phyloP scores from a whole-genome alignment of 2,329 filamentous ascomycete genomes.

The Byssochlamys sp. region DNA sequence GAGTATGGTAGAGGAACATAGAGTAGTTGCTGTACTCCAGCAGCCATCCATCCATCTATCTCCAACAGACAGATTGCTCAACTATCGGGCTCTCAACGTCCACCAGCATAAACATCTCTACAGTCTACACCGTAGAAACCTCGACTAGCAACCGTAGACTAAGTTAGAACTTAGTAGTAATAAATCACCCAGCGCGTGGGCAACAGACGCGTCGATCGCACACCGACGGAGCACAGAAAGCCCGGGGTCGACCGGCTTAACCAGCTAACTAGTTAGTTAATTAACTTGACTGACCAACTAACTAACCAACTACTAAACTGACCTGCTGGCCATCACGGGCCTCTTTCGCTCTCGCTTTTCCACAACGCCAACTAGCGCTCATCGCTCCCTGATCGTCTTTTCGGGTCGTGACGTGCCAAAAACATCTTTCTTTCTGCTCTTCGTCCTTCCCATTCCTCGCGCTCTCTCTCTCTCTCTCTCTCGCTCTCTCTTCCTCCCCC shows the following conservation, averaged over 20 bases:
- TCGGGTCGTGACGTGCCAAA: not conserved
- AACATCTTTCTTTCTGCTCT: constrained; percentile 5
- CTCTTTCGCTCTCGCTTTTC: not conserved
- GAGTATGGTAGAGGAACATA: no score
- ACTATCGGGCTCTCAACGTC: no score
- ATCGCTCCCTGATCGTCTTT: not conserved
- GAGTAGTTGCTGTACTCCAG: no score
- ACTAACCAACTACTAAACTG: not conserved
- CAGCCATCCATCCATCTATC: no score
- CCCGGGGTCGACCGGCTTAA: not conserved
- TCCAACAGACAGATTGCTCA: no score
- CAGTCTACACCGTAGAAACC: not conserved
- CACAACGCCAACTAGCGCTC: not conserved
- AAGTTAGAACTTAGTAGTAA: no score
- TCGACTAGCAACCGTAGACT: not conserved
- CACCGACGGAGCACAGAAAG: not conserved
- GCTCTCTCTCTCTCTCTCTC: constrained; percentile 7
- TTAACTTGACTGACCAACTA: no score
- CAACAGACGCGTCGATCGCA: not conserved
- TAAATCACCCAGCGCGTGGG: not conserved
- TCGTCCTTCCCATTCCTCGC: constrained; percentile 5
- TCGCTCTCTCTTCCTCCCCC: constrained; percentile 7
- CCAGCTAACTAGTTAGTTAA: no score
- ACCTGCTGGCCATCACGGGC: not conserved
- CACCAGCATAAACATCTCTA: no score